Evolutionary conservation across 2,329 filamentous ascomycete species (phyloP).

Genomic region (Penicillium sp.): DNA sequence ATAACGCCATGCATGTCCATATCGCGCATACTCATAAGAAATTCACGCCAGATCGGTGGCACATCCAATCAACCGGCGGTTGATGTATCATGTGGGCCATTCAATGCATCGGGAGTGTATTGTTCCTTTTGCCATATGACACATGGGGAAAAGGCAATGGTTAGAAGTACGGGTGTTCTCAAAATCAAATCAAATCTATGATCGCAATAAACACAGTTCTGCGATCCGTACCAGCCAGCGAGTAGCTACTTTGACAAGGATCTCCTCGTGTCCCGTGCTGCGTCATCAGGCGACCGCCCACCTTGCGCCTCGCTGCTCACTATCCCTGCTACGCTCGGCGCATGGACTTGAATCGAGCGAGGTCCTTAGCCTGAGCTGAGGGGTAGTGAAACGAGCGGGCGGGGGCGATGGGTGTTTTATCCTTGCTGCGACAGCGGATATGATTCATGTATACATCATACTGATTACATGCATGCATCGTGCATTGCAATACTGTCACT

Average conservation of each 20-base stretch:
- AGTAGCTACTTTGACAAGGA: neutral
- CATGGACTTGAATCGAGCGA: neutral
- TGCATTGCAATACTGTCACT: too few species aligned
- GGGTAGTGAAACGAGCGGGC: constrained; percentile 20
- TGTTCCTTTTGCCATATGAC: neutral
- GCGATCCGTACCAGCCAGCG: neutral
- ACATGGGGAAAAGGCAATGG: neutral
- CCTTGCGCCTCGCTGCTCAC: neutral
- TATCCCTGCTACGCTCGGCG: neutral
- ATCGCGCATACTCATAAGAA: constrained; percentile 7
- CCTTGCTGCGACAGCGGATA: neutral
- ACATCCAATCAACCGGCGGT: neutral
- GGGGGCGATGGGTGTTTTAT: constrained; percentile 19
- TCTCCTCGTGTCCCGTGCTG: neutral
- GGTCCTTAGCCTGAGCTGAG: neutral
- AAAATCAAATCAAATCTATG: too few species aligned
- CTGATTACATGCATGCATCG: neutral
- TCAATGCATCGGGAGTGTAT: neutral
- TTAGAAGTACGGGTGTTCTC: too few species aligned
- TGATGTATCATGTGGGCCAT: neutral
- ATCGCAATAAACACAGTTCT: too few species aligned
- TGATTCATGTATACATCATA: neutral
- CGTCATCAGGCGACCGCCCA: neutral
- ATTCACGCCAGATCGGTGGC: constrained; percentile 12
- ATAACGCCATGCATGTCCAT: constrained; percentile 1